These are phyloP conservation scores for Thecamonas trahens DNA, from an alignment of 78 protist species.

Conservation along the genomic window DNA sequence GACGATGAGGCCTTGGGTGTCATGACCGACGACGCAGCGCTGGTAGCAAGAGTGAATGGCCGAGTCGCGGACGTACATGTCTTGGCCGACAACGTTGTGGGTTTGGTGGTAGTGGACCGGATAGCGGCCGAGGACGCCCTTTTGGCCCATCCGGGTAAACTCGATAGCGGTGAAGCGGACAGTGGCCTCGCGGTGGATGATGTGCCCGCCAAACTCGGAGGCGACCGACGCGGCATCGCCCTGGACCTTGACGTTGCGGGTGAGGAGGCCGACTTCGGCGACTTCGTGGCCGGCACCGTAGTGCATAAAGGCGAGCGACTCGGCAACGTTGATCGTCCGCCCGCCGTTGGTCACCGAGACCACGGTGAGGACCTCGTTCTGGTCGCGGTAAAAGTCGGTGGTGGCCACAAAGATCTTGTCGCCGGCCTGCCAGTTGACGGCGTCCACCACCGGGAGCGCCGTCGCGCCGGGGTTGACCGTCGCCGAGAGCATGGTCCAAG, in stretches of 20 bases:
- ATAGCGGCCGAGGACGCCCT: slow-evolving; percentile 14
- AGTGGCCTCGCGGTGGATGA: slow-evolving; percentile 32
- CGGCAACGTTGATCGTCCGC: not conserved
- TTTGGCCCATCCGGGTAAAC: slow-evolving; percentile 22
- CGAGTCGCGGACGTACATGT: slow-evolving; percentile 12
- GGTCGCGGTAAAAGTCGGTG: slow-evolving; percentile 37
- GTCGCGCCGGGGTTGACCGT: not conserved
- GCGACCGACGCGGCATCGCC: slow-evolving; percentile 5
- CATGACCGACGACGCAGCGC: slow-evolving; percentile 28
- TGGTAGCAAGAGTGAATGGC: slow-evolving; percentile 9
- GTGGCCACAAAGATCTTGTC: slow-evolving; percentile 8
- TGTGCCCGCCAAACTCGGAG: slow-evolving; percentile 39
- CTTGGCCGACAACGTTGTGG: slow-evolving; percentile 26
- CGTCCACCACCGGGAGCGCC: slow-evolving; percentile 2
- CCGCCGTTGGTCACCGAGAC: not conserved
- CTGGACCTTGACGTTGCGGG: slow-evolving; percentile 22
- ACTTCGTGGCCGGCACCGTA: slow-evolving; percentile 30
- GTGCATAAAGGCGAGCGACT: slow-evolving; percentile 15
- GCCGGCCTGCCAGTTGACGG: slow-evolving; percentile 24
- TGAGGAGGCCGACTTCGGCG: slow-evolving; percentile 38
- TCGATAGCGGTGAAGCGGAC: too few relatives aligned
- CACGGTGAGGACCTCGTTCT: slow-evolving; percentile 10
- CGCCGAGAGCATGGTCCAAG: too few relatives aligned
- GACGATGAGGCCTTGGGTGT: slow-evolving; percentile 16
- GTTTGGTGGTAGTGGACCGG: slow-evolving; percentile 37